Evolutionary conservation across 495 filamentous ascomycete species (phyloP), one percentile per base, ranked within the genome.

Genomic region (Thermothielavioides terrestris): DNA sequence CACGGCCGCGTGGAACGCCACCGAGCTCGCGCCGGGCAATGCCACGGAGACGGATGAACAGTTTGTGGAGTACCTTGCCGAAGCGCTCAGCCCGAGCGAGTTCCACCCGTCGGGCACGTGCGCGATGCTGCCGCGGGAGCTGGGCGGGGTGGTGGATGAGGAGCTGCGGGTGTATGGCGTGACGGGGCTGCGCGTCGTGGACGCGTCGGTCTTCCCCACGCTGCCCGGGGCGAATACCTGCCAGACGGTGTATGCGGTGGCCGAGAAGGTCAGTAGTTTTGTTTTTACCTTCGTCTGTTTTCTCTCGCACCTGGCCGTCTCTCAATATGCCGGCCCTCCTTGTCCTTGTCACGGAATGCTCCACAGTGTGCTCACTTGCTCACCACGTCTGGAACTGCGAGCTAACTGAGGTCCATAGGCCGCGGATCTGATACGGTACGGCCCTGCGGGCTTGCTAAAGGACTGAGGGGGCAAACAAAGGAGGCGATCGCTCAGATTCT

Each of bases 81-180:
- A 58, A 35, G 60, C 60, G 10, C 31, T 71, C 4, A 62, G 46
- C 14, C 70, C 70, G 20, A 68, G 61, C 22, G 64, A 70, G 43
- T 75, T 62, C 42, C 71, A 77, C 41, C 69, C 69, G 8, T 64
- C 62, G 1, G 65, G 68, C 1, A 71, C 67, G 21, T 63, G 59
- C 22, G 54, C 65, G 5, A 68, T 67, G 78, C 59, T 82, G 63
- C 78, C 80, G 15, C 59, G 65, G 32, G 70, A 73, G 49, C 54
- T 74, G 1, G 78, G 78, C 12, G 80, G 80, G 5, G 71, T 76
- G 10, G 72, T 76, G 20, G 68, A 73, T 43, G 60, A 68, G 56
- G 50, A 55, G 37, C 50, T 74, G 11, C 59, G 49, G 52, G 72
- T 76, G 7, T 74, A 73, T 42, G 70, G 69, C 1, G 59, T 68